Evolutionary conservation across 1,284 basidiomycete species (phyloP).

Genomic region (Heterobasidion irregulare): DNA sequence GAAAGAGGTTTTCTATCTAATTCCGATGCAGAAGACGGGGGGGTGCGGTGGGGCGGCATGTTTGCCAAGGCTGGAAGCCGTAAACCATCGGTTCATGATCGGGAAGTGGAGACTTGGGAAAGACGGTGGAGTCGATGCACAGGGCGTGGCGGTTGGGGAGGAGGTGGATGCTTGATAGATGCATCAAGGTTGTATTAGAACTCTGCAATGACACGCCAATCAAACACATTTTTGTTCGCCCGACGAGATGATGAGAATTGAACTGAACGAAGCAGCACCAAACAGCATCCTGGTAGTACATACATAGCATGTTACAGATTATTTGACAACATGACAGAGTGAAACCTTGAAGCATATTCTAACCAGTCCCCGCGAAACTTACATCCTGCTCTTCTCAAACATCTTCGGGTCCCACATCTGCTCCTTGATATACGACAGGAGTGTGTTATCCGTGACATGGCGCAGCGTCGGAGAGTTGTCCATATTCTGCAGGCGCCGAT

Average conservation of each 20-base stretch:
- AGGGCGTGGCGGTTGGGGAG: constrained; percentile 27
- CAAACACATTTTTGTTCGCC: background rate
- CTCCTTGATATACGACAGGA: constrained; percentile 40
- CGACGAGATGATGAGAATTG: background rate
- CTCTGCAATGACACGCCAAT: background rate
- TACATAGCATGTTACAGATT: background rate
- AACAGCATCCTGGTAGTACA: background rate
- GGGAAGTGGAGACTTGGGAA: constrained; percentile 39
- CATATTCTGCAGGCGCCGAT: constrained; percentile 3
- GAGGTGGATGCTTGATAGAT: constrained; percentile 31
- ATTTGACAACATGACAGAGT: background rate
- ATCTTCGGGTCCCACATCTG: constrained; percentile 49
- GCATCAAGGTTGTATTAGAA: background rate
- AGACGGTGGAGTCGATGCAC: constrained; percentile 4
- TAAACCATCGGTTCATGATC: constrained; percentile 81
- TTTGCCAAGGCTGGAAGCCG: constrained; percentile 65
- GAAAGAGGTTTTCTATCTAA: constrained; percentile 71
- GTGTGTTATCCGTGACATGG: constrained; percentile 35
- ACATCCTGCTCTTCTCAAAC: background rate
- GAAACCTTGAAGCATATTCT: background rate
- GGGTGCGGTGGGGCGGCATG: constrained; percentile 68
- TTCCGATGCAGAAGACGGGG: constrained; percentile 65
- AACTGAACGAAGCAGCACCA: background rate
- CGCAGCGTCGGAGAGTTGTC: constrained; percentile 17
- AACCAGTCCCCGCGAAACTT: background rate